These are phyloP conservation scores for Chlorella sorokiniana DNA, from an alignment of 139 green algal genomes.

Conservation along the genomic window DNA sequence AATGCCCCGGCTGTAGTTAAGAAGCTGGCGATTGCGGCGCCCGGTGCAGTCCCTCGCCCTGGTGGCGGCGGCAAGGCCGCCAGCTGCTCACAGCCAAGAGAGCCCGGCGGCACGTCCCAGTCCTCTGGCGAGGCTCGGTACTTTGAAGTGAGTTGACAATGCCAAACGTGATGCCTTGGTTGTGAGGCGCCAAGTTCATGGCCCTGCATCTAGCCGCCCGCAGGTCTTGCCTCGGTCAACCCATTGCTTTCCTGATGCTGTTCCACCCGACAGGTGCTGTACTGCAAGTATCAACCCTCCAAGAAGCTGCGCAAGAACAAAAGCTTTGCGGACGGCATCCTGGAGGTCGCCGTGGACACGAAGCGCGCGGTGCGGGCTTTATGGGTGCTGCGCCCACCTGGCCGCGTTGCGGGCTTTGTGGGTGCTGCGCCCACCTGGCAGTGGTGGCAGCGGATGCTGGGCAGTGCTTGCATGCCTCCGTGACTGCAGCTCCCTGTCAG, in stretches of 20 bases:
- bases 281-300: neutral
- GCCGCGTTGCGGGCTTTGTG: too few relatives aligned
- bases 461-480: too few relatives aligned
- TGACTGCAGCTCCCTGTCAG: too few relatives aligned
- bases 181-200: too few relatives aligned
- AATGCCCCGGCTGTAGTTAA: neutral
- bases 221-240: neutral
- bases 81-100: too few relatives aligned
- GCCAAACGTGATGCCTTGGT: slow-evolving; percentile 39
- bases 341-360: slow-evolving; percentile 45
- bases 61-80: too few relatives aligned
- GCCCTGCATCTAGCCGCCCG: too few relatives aligned
- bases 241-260: neutral
- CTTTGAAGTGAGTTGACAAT: slow-evolving; percentile 36
- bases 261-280: neutral
- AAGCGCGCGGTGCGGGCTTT: slow-evolving; percentile 35
- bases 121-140: slow-evolving; percentile 16
- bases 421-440: neutral
- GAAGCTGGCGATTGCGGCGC: neutral
- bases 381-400: neutral
- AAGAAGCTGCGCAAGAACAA: slow-evolving; percentile 56
- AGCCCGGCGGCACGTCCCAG: too few relatives aligned
- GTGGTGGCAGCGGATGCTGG: too few relatives aligned
- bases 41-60: too few relatives aligned
- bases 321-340: slow-evolving; percentile 54